Percentiles rank a stretch among this genome's conserved stretches.
These are phyloP conservation scores for Nothophoma quercina DNA, from an alignment of 2,329 filamentous ascomycete species.

Conservation along the genomic window DNA sequence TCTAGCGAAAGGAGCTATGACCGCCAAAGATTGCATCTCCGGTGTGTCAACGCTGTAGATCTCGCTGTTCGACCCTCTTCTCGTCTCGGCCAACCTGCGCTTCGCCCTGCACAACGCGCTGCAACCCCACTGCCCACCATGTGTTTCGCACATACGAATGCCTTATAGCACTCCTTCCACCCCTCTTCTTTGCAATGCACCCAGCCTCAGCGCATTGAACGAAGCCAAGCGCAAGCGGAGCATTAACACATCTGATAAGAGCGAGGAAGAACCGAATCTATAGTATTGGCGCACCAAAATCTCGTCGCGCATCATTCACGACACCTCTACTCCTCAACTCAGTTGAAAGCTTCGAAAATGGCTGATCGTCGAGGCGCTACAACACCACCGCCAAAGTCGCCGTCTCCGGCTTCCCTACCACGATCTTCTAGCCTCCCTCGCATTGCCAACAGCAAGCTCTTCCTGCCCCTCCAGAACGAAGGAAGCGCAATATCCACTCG, in stretches of 20 bases:
- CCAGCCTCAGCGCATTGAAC: background rate
- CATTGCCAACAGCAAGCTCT: constrained; percentile 48
- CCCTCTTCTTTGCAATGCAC: background rate
- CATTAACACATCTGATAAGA: constrained; percentile 5
- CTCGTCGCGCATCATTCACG: background rate
- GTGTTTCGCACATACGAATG: constrained; percentile 13
- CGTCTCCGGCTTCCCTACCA: constrained; percentile 23
- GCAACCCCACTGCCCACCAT: constrained; percentile 18
- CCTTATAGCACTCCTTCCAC: constrained; percentile 6
- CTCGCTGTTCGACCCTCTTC: constrained; percentile 25
- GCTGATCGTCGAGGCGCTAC: constrained; percentile 22
- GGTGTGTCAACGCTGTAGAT: constrained; percentile 25
- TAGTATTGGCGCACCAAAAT: background rate
- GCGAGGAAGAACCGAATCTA: constrained; percentile 6
- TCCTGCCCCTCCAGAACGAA: constrained; percentile 52
- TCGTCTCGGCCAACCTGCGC: constrained; percentile 31
- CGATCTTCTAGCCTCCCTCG: constrained; percentile 41
- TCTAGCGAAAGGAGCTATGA: constrained; percentile 19
- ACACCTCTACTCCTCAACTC: background rate
- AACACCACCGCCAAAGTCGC: constrained; percentile 26
- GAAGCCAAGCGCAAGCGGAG: background rate
- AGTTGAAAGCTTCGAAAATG: constrained; percentile 17
- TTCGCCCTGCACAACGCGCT: constrained; percentile 24
- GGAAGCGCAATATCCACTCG: constrained; percentile 50
- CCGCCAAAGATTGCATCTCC: constrained; percentile 16